Percentiles rank a stretch among this genome's conserved stretches.
Evolutionary conservation across 2,329 filamentous ascomycete species (phyloP).

Genomic region (Sordariomycetes sp.): DNA sequence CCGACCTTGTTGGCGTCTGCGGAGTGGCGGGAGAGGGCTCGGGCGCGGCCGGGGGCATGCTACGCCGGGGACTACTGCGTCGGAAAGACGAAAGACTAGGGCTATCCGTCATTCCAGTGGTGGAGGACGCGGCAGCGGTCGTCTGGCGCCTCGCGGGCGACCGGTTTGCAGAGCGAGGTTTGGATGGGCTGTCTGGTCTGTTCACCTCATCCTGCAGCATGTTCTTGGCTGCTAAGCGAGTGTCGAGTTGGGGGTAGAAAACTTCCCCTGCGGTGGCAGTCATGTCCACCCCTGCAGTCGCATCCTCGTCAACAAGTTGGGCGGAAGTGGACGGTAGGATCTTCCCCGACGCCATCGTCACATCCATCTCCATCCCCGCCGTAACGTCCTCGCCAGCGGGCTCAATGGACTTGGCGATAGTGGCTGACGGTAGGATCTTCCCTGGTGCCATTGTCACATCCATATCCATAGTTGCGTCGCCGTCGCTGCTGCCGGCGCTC

Average conservation of each 20-base stretch:
- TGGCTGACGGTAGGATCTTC: constrained; percentile 22
- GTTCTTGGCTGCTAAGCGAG: constrained; percentile 35
- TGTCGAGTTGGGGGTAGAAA: constrained; percentile 22
- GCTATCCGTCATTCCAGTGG: constrained; percentile 26
- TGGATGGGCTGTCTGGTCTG: constrained; percentile 25
- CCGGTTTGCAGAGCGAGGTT: constrained; percentile 9
- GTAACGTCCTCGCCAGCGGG: constrained; percentile 17
- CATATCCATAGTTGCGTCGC: constrained; percentile 36
- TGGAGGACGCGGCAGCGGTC: constrained; percentile 13
- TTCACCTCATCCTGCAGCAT: constrained; percentile 46
- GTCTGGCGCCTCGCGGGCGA: constrained; percentile 8
- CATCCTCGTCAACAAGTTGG: constrained; percentile 12
- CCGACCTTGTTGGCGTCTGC: constrained; percentile 4
- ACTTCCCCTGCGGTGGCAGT: constrained; percentile 52
- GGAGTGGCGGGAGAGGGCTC: constrained; percentile 9
- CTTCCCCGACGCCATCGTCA: constrained; percentile 43
- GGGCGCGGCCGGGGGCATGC: constrained; percentile 22
- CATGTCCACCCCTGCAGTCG: constrained; percentile 54
- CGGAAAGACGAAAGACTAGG: constrained; percentile 40
- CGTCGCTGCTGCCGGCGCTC: constrained; percentile 4
- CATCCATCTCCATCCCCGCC: constrained; percentile 54
- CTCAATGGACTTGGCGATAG: constrained; percentile 7
- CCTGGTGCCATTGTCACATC: constrained; percentile 17
- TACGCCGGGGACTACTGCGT: constrained; percentile 34
- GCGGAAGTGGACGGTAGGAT: constrained; percentile 25